Evolutionary conservation across 805 yeast species (phyloP), one percentile per base, ranked within the genome.

Genomic region (Lipomyces oligophaga): DNA sequence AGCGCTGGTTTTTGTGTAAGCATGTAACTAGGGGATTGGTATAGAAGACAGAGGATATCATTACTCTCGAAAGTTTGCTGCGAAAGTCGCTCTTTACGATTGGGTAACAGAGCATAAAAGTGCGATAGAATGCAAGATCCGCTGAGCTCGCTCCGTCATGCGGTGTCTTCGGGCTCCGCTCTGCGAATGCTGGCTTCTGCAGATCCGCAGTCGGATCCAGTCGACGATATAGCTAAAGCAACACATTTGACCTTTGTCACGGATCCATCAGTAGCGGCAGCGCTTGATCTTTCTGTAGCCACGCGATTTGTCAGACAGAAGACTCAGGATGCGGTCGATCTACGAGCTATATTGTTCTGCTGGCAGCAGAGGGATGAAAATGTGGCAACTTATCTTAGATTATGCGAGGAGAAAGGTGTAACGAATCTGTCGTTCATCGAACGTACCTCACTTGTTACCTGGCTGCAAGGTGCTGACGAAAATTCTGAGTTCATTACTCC

Each of bases 341-440:
- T 87, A 46, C 71, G 77, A 52, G 78, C 85, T 0, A 78, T 84
- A 2, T 72, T 78, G 31, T 86, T 85, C 59, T 83, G 93, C 55
- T 90, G 95, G 93, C 54, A 80, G 22, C 79, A 80, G 54, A 79
- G 76, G 49, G 85, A 84, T 44, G 73, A 84, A 22, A 76, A 81
- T 32, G 82, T 88, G 36, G 82, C 96, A 10, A 95, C 86, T 44
- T 89, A 90, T 63, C 76, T 87, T 49, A 75, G 80, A 8, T 80
- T 77, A 31, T 85, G 96, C 54, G 82, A 79, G 58, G 75, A 73
- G 40, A 68, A 75, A 32, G 74, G 77, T 2, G 73, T 90, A 27
- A 72, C 79, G 2, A 85, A 85, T 53, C 76, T 90, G 62, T 80
- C 85, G 47, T 89, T 90, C 61, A 67, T 85, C 62, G 95, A 87